Evolutionary conservation across 1,284 basidiomycete genomes (phyloP), one percentile per base, ranked within the genome.

Genomic region (Melanopsichium pennsylvanicum): DNA sequence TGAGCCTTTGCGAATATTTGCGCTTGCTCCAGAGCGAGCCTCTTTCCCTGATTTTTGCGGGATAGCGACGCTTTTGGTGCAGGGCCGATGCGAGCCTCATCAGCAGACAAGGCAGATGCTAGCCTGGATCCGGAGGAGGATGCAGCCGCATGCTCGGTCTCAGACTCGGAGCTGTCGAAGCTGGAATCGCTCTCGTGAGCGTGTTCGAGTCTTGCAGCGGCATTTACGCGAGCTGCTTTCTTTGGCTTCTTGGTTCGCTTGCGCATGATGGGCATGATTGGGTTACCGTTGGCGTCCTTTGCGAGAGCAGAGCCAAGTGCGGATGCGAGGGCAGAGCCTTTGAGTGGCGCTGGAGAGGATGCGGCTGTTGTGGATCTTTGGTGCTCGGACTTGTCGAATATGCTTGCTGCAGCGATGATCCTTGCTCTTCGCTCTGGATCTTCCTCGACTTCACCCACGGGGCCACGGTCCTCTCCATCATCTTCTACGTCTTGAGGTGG

Each of bases 251-350:
- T 64, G 19, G 63, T 49, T 22, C 70, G 60, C 35, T 74, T 80
- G n/a, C 75, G 71, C 55, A 70, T 67, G 21, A 55, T 35, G 2
- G 71, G 68, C 36, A 63, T 47, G 26, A 75, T 27, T 2, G 69
- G 62, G 19, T 72, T 59, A 31, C 76, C 77, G 25, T 75, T 70
- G 4, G 74, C 46, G 16, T 73, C 75, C 39, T 47, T 68, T 6
- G 75, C 75, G 2, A 80, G 59, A 5, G 78, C 76, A 1, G 75
- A 78, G n/a, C 78, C 78, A 16, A 78, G 45, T 10, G 56, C 42
- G 10, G 62, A 47, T 8, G 60, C 42, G 5, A 60, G 59, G 12
- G 46, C 58, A 4, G 70, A 61, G 23, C 51, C 57, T 33, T 47
- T 46, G 12, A 38, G 41, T 1, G 50, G 35, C 16, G 55, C 38